phyloP scores from a whole-genome alignment of 106 monocot species.

The Allium sativum region DNA sequence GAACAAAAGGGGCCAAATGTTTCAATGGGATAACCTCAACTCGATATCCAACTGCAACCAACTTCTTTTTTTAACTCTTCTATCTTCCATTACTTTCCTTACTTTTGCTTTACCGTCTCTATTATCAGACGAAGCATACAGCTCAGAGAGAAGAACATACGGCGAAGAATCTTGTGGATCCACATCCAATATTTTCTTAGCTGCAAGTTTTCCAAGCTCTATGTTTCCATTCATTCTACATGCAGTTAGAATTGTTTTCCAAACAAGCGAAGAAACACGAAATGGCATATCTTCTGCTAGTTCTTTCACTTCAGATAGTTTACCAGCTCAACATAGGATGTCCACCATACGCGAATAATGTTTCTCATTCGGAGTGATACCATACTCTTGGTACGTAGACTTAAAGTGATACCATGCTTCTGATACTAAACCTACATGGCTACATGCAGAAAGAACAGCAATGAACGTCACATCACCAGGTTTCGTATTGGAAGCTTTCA shows the following conservation, averaged over 20 bases:
- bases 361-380: constrained; percentile 23
- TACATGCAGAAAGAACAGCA: constrained; percentile 23
- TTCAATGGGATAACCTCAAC: background rate
- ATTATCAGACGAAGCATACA: constrained; percentile 22
- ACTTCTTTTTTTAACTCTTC: constrained; percentile 22
- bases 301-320: constrained; percentile 20
- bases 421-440: constrained; percentile 27
- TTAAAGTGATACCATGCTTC: constrained; percentile 27
- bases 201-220: constrained; percentile 21
- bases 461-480: constrained; percentile 27
- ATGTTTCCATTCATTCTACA: constrained; percentile 27
- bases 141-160: constrained; percentile 23
- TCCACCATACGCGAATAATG: constrained; percentile 31
- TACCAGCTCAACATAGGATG: constrained; percentile 23
- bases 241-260: constrained; percentile 23
- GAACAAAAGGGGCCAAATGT: too few species aligned
- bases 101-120: constrained; percentile 8
- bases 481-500: constrained; percentile 14
- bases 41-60: constrained; percentile 28
- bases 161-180: constrained; percentile 23
- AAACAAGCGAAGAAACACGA: constrained; percentile 15
- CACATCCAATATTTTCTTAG: constrained; percentile 18
- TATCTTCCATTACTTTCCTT: constrained; percentile 24
- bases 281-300: constrained; percentile 16
- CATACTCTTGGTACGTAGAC: constrained; percentile 14